Base-by-base conservation (phyloP, 1,139 yeast genomes). In the Yamadazyma taylorii region DNA sequence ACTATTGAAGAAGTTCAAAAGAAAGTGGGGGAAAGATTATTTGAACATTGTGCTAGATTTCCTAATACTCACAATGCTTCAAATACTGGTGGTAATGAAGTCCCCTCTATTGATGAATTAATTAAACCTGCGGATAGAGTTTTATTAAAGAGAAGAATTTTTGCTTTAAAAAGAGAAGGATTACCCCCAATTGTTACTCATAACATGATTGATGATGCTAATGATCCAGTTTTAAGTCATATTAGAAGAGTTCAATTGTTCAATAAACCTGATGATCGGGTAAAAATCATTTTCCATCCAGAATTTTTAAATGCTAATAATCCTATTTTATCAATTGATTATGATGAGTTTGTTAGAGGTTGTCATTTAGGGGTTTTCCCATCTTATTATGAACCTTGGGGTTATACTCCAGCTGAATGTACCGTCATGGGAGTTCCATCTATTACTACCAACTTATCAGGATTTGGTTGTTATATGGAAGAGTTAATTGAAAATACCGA, bases 371-470 rank as follows among this genome's bases (percentile, higher is more conserved):
- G 98, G 60, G 96, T 92, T 36, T 92, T 92, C 82, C 98, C 98
- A 35, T 88, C 97, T 0, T 92, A 92, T 66, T 92, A 92, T 58
- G 98, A 92, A 65, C 98, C 98, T 5, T 92, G 98, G 98, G 98
- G 98, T 25, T 92, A 92, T 64, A 92, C 98, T 5, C 98, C 98
- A 9, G 97, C 97, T 9, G 98, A 92, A 61, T 92, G 98, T 71
- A 92, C 98, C 1, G 98, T 92, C 25, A 92, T 92, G 98, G 98
- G 98, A 43, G 95, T 92, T 40, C 98, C 98, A 14, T 87, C 96
- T n/a, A 87, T 92, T 55, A 90, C 98, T 17, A 92, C 98, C 36
- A 92, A 92, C 61, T 72, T 92, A 48, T 88, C 97, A 7, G 98
- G 98, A 2, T 92, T 92, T 59, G 98, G 98, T 38, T 94, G 97